Base-by-base conservation (phyloP, 441 rosid species). In the Melastoma candidum region DNA sequence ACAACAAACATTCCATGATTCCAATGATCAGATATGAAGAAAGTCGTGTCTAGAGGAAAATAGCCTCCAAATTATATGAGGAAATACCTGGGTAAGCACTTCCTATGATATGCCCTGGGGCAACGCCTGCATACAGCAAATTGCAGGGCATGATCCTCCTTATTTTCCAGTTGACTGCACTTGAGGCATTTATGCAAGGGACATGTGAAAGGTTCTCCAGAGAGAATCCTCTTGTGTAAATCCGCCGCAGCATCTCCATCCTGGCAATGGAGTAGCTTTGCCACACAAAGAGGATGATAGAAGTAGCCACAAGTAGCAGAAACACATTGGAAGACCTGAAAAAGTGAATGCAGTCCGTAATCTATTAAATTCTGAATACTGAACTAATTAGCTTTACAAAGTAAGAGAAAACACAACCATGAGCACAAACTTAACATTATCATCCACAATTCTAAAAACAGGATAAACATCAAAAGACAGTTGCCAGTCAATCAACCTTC, bases 71-170 rank as follows among this genome's bases (percentile, higher is more conserved):
- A 55, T 9, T 39, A 26, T 3, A 48, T 49, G 27, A 41, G 44
- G 51, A 3, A 67, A 49, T 70, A 90, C 98, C 71, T 83, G 24
- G 97, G 98, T 68, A 93, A 75, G 79, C 98, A 93, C 76, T 86
- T 89, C 59, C 83, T 69, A 64, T 93, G 98, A 74, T 84, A 93
- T 61, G 93, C 75, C 53, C 72, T 82, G 25, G 98, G 98, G 65
- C 98, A 93, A 25, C 96, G 93, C 70, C 97, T 79, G 70, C 98
- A 93, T 26, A 89, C 77, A 67, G 98, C 85, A 76, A 89, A 81
- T 46, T 88, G 98, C 67, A 84, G 63, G 12, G 83, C 70, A 32
- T 11, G 6, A 12, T 58, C 77, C 65, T 75, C 67, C 79, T 83
- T 86, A 62, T 80, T 75, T 73, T 93, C 97, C 61, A 74, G 81